Percentiles rank a stretch among this genome's conserved stretches.
Conservation (phyloP, 345 rosid species). For the rapeseed (Brassica napus) region DNA sequence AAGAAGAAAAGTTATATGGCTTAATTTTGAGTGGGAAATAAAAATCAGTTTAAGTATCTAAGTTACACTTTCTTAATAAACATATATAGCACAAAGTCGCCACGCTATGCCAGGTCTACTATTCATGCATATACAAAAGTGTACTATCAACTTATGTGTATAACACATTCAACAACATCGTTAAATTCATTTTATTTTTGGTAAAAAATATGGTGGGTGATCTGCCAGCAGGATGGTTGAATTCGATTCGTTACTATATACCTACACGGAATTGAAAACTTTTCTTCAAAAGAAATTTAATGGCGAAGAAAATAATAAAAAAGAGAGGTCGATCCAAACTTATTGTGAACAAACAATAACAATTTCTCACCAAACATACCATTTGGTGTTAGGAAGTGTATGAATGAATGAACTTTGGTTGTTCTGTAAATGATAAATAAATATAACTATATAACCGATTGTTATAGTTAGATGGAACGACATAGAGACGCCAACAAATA, state of each 20-base stretch:
- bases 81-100: not conserved
- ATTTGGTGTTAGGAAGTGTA: slow-evolving; percentile 16
- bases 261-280: not conserved
- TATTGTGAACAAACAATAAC: slow-evolving; percentile 16
- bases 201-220: slow-evolving; percentile 35
- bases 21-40: too few relatives aligned
- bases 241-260: slow-evolving; percentile 6
- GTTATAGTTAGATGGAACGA: slow-evolving; percentile 12
- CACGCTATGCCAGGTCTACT: not conserved
- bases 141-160: not conserved
- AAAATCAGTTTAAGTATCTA: too few relatives aligned
- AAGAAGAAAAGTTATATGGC: too few relatives aligned
- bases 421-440: slow-evolving; percentile 9
- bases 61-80: too few relatives aligned
- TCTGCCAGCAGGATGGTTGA: slow-evolving; percentile 27
- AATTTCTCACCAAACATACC: slow-evolving; percentile 16
- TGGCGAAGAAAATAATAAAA: slow-evolving; percentile 12
- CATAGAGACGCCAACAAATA: slow-evolving; percentile 6
- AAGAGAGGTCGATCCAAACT: slow-evolving; percentile 1
- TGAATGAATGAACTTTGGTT: not conserved
- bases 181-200: slow-evolving; percentile 25
- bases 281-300: not conserved
- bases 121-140: not conserved
- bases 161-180: slow-evolving; percentile 12
- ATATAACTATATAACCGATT: not conserved